Evolutionary conservation across 2,329 filamentous ascomycete genomes (phyloP).

Genomic region (Rugonectria rugulosa): DNA sequence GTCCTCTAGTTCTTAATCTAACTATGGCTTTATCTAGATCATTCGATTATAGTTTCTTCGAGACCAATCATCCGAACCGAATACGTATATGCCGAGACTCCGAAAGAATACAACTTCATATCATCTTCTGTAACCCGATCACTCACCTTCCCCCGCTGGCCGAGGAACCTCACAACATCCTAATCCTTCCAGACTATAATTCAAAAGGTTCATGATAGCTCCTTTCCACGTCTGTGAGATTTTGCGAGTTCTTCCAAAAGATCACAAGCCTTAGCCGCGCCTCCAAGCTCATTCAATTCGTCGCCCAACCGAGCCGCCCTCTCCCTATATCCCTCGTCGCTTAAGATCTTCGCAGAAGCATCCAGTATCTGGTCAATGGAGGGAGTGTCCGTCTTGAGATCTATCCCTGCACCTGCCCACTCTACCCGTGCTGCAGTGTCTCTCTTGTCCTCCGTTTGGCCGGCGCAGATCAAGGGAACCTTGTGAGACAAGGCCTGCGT

Average conservation of each 20-base stretch:
- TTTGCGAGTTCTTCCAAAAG: slow-evolving; percentile 39
- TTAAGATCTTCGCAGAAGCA: slow-evolving; percentile 39
- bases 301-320: slow-evolving; percentile 35
- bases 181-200: no score
- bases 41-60: no score
- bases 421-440: slow-evolving; percentile 45
- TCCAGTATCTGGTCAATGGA: slow-evolving; percentile 34
- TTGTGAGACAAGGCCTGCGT: slow-evolving; percentile 46
- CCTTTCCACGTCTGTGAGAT: background rate
- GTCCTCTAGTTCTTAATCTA: no score
- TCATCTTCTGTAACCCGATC: no score
- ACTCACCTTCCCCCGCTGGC: no score
- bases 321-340: slow-evolving; percentile 28
- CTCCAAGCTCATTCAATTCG: slow-evolving; percentile 40
- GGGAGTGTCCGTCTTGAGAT: slow-evolving; percentile 46
- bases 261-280: slow-evolving; percentile 37
- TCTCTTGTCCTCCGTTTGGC: slow-evolving; percentile 48
- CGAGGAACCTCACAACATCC: no score
- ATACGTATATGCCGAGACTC: no score
- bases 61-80: no score
- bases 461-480: slow-evolving; percentile 46
- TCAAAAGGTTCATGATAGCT: background rate
- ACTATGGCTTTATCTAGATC: no score
- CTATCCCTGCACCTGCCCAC: slow-evolving; percentile 45
- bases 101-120: background rate